Evolutionary conservation across 2,329 filamentous ascomycete genomes (phyloP).

Genomic region (Chaetomium sp.): DNA sequence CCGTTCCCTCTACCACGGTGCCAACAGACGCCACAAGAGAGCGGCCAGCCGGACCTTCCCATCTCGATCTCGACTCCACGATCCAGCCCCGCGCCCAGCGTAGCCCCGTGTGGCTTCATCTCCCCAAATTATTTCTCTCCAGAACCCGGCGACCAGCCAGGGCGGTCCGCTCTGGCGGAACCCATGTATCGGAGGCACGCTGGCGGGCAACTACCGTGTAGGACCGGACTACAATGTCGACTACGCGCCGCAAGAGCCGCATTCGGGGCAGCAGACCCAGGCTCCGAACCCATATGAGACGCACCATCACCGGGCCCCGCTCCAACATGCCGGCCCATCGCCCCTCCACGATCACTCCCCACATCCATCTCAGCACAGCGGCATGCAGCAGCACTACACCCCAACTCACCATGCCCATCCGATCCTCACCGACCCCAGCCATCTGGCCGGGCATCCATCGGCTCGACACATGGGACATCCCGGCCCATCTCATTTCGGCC

Average conservation of each 20-base stretch:
- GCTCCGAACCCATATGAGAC: conserved; percentile 57
- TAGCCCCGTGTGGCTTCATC: conserved; percentile 49
- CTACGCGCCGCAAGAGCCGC: conserved; percentile 62
- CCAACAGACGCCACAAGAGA: conserved; percentile 26
- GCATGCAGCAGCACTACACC: conserved; percentile 41
- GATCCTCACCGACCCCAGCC: conserved; percentile 50
- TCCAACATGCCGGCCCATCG: conserved; percentile 42
- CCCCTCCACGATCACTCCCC: conserved; percentile 42
- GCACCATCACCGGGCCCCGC: conserved; percentile 41
- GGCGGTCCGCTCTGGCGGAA: conserved; percentile 71
- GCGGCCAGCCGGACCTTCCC: conserved; percentile 24
- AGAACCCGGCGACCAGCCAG: conserved; percentile 63
- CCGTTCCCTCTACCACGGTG: conserved; percentile 25
- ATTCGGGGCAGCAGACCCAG: conserved; percentile 59
- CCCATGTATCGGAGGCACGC: conserved; percentile 65
- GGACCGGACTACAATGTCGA: conserved; percentile 66
- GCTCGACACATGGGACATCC: conserved; percentile 45
- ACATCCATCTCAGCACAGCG: conserved; percentile 36
- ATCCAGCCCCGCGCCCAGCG: conserved; percentile 27
- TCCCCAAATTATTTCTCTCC: conserved; percentile 53
- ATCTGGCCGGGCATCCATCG: conserved; percentile 45
- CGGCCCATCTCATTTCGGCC: conserved; percentile 47
- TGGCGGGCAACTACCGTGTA: conserved; percentile 69
- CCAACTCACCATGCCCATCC: conserved; percentile 44
- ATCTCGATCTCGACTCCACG: conserved; percentile 14